Base-by-base conservation (phyloP, 2,329 filamentous ascomycete genomes). In the Amesomyces nigricolor region DNA sequence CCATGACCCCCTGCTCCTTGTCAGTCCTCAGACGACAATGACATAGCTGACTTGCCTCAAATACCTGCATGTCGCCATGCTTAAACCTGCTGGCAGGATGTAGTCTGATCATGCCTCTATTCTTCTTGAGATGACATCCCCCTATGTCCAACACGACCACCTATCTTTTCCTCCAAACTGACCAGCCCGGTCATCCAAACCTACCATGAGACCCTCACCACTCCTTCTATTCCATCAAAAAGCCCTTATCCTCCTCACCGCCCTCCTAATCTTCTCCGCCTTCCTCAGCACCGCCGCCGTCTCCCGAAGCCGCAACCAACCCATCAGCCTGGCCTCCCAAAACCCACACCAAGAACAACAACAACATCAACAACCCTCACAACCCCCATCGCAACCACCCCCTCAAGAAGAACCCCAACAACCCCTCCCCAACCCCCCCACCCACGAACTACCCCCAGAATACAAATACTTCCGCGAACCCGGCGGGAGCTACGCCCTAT, bases 381-480 rank as follows among this genome's bases (percentile, higher is more conserved):
- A 26, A 30, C 1, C 32, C 4, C 9, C 32, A 5, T 35, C 32
- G 3, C 32, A 45, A 13, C n/a, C 37, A 8, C 35, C 37, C 29
- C 52, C 47, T 35, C 9, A 26, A 30, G 29, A 44, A 32, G 9
- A 40, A 42, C 43, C 39, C 10, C 13, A 7, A 44, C 19, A 19
- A 44, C 10, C 13, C 45, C 16, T 38, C 13, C 16, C 32, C n/a
- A 30, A 2, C 32, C 8, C 32, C 32, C 32, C 2, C 11, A 35
- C 7, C 32, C 9, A 5, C 14, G 35, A 48, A 16, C 38, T 7
- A 17, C 22, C 14, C 17, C 37, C 35, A 40, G 72, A 75, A 50
- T 68, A 66, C 53, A 87, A 87, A 66, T 87, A 87, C 70, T 87
- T 87, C 69, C 74, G 78, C 54, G 86, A 89, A 66, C 81, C 85